Evolutionary conservation across 768 basidiomycete species (phyloP).

Genomic region (Tulasnella sp.): DNA sequence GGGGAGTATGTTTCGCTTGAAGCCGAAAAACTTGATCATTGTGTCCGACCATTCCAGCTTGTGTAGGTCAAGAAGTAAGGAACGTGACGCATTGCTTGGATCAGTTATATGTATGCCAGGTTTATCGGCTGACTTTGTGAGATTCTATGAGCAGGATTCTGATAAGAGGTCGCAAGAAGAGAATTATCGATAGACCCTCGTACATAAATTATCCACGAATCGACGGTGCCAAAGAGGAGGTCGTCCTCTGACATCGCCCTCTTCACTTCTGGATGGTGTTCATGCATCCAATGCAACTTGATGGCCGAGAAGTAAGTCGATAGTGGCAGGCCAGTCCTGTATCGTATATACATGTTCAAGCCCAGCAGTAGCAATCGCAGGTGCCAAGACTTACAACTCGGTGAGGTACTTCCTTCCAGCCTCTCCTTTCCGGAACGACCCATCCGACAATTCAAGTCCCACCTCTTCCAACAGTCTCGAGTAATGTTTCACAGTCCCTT

Average conservation of each 20-base stretch:
- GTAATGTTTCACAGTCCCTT: constrained; percentile 68
- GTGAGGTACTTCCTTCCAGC: constrained; percentile 55
- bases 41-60: constrained; percentile 73
- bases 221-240: constrained; percentile 86
- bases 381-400: constrained; percentile 41
- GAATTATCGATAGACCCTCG: constrained; percentile 18
- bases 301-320: constrained; percentile 98
- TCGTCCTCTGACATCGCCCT: constrained; percentile 70
- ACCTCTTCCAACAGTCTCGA: constrained; percentile 55
- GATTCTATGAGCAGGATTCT: constrained; percentile 60
- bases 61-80: constrained; percentile 74
- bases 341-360: constrained; percentile 6
- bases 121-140: constrained; percentile 15
- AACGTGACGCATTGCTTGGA: constrained; percentile 92
- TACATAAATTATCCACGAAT: constrained; percentile 93
- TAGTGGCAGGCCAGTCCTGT: constrained; percentile 80
- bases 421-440: constrained; percentile 54
- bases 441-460: constrained; percentile 60
- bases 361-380: constrained; percentile 10
- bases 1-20: constrained; percentile 68
- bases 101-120: constrained; percentile 73
- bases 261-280: constrained; percentile 62
- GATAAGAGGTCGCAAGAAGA: background rate
- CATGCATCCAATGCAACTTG: constrained; percentile 95
- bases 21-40: constrained; percentile 75